Evolutionary conservation across 2,329 filamentous ascomycete species (phyloP), one percentile per base, ranked within the genome.

Genomic region (Xylaria polymorpha): DNA sequence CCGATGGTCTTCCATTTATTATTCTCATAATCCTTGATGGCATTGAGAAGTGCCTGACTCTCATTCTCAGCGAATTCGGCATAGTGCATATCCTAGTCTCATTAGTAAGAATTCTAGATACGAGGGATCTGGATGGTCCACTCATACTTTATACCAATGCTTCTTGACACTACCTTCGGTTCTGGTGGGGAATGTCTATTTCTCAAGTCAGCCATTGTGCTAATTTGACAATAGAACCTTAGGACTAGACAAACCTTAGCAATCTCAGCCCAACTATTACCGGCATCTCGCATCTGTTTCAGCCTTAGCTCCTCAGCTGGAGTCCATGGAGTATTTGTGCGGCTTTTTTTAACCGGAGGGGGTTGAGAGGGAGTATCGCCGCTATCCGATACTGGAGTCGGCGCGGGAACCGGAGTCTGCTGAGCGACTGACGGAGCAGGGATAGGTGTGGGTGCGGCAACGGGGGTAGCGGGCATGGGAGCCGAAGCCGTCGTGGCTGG

Each of bases 1-100:
- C 96, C 96, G 78, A 98, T 98, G 32, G 91, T 90, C 83, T 98
- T 98, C 96, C 96, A 99, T 80, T 98, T 98, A 81, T 97, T 98
- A 79, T 94, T 92, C 80, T 99, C 96, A 82, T 98, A 98, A 80
- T 99, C 96, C 83, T 97, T 98, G 83, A 99, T 99, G 37, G 96
- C 96, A 73, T 92, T 94, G 74, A 97, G 88, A 68, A 99, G 83
- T 44, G 92, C 92, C 75, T 90, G 87, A 78, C 90, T 94, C 88
- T 93, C 96, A 78, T 98, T 94, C 84, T 98, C 95, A 59, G 93
- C 94, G 80, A 99, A 98, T 79, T 98, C 96, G 73, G 96, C 96
- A 80, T 98, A 98, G 80, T 99, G 96, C 96, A 99, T 99, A 77
- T 99, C 96, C 93, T 96, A 77, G 69, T 67, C 53, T 37, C 3